Conservation (phyloP, 2,329 filamentous ascomycete genomes). For the Venturia asperata region DNA sequence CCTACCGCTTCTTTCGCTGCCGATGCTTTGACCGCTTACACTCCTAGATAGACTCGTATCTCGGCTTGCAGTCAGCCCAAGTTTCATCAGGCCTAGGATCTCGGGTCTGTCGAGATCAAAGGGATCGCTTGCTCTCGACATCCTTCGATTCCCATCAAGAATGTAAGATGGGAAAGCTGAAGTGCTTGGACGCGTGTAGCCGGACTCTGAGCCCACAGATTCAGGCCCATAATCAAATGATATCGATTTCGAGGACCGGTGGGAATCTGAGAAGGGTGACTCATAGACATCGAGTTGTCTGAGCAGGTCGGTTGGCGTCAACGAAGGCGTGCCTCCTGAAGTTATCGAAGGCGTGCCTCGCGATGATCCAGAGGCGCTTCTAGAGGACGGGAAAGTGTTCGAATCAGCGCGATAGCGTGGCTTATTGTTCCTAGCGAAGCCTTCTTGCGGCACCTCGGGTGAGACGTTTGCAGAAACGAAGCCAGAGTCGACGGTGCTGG, state of each 20-base stretch:
- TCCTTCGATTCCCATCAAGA: not conserved
- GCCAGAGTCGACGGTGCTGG: constrained; percentile 16
- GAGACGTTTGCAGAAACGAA: constrained; percentile 17
- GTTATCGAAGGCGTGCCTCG: not conserved
- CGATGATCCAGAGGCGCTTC: not conserved
- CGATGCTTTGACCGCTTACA: not conserved
- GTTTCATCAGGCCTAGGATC: constrained; percentile 30
- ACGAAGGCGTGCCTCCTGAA: not conserved
- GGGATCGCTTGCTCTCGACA: constrained; percentile 26
- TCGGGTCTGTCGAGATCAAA: constrained; percentile 37
- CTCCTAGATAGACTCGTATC: constrained; percentile 10
- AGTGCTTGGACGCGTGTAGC: constrained; percentile 6
- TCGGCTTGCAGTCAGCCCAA: constrained; percentile 24
- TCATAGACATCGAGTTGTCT: not conserved
- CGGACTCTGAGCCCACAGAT: not conserved
- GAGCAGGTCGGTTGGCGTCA: not conserved
- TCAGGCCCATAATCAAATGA: constrained; percentile 11
- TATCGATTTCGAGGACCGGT: constrained; percentile 5
- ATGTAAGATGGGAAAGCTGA: constrained; percentile 15
- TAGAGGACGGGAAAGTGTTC: not conserved
- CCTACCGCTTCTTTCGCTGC: constrained; percentile 1
- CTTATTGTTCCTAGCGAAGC: not conserved
- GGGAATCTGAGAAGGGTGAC: not conserved
- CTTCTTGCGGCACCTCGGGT: not conserved
- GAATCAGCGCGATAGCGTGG: not conserved